These are phyloP conservation scores for Fusarium chlamydosporum DNA, from an alignment of 2,329 filamentous ascomycete genomes.

Conservation along the genomic window DNA sequence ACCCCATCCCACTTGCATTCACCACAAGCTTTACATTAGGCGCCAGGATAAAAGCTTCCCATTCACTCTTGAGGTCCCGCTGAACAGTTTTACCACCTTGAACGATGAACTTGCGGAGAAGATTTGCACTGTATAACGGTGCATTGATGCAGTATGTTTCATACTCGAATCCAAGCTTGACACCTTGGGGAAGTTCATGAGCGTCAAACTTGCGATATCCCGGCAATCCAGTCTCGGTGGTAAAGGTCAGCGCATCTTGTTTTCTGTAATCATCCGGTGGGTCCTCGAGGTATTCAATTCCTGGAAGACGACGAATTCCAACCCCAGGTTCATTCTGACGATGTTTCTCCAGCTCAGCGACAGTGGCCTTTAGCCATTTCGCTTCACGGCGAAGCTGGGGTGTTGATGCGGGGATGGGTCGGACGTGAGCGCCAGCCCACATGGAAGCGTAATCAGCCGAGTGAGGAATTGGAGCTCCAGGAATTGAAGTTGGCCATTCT, in stretches of 20 bases:
- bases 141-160: conserved; percentile 69
- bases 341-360: conserved; percentile 47
- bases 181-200: conserved; percentile 59
- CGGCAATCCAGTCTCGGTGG: conserved; percentile 49
- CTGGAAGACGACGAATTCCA: conserved; percentile 64
- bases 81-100: conserved; percentile 51
- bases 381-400: conserved; percentile 54
- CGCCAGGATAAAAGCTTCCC: conserved; percentile 52
- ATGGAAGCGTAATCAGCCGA: conserved; percentile 67
- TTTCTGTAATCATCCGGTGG: conserved; percentile 58
- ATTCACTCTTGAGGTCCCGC: conserved; percentile 51
- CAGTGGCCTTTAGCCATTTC: conserved; percentile 51
- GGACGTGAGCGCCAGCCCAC: conserved; percentile 70
- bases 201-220: conserved; percentile 51
- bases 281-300: conserved; percentile 66
- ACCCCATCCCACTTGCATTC: conserved; percentile 56
- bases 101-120: conserved; percentile 54
- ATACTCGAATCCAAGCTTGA: conserved; percentile 65
- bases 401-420: conserved; percentile 61
- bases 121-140: conserved; percentile 64
- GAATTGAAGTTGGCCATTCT: conserved; percentile 56
- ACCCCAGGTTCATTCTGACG: conserved; percentile 50
- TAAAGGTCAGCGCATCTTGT: conserved; percentile 50
- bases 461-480: conserved; percentile 50
- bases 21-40: conserved; percentile 49